Conservation (phyloP, 78 protist genomes). For the Polysphondylium violaceum region DNA sequence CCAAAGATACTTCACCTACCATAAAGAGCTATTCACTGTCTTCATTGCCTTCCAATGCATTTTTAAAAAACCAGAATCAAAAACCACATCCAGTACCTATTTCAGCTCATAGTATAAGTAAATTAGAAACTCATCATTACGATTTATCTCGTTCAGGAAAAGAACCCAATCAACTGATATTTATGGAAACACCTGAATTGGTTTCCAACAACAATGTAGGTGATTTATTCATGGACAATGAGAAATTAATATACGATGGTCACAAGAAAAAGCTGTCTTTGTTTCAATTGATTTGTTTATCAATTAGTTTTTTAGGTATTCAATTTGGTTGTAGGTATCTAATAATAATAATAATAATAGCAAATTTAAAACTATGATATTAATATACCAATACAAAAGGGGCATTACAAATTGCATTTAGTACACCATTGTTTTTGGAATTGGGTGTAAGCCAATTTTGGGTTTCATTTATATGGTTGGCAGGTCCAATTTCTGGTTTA, state of each 20-base stretch:
- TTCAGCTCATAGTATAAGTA: neutral
- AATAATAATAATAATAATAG: neutral
- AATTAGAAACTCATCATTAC: neutral
- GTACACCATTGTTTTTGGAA: constrained; percentile 77
- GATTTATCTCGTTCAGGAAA: too few species aligned
- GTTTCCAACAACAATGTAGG: neutral
- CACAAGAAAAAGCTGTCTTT: constrained; percentile 14
- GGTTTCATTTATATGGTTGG: constrained; percentile 78
- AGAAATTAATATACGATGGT: neutral
- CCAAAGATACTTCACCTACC: too few species aligned
- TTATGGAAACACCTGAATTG: too few species aligned
- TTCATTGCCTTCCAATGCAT: too few species aligned
- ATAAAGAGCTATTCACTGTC: too few species aligned
- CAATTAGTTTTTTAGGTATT: constrained; percentile 68
- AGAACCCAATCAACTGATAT: too few species aligned
- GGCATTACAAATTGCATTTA: constrained; percentile 85
- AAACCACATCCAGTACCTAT: neutral
- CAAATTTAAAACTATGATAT: too few species aligned
- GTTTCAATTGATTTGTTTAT: constrained; percentile 35
- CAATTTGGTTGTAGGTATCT: constrained; percentile 77
- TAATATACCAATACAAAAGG: neutral
- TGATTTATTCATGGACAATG: neutral
- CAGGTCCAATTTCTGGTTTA: constrained; percentile 86
- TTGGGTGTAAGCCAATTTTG: constrained; percentile 43
- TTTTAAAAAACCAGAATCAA: too few species aligned